Percentiles rank a stretch among this genome's conserved stretches.
These are phyloP conservation scores for Melaleuca alternifolia DNA, from an alignment of 345 rosid genomes.

Conservation along the genomic window DNA sequence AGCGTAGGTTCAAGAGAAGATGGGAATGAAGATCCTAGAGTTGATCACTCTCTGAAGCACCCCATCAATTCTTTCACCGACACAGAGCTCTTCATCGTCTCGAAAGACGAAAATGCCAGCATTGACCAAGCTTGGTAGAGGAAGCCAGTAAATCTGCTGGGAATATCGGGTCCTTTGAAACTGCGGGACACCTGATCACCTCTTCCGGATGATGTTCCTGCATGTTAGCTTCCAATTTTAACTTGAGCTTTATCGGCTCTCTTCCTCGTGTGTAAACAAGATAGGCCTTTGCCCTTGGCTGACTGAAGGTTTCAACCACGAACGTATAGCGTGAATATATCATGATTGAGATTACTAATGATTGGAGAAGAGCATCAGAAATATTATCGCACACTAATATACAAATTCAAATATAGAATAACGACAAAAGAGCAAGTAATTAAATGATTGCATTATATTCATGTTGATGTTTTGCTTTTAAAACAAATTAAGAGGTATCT, in stretches of 20 bases:
- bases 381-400: not conserved
- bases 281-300: not conserved
- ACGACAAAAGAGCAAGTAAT: fast-evolving
- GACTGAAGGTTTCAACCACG: not conserved
- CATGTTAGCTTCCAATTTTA: not conserved
- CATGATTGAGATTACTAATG: not conserved
- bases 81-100: not conserved
- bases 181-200: not conserved
- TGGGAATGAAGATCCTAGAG: not conserved
- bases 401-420: not conserved
- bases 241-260: not conserved
- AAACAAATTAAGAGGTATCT: too few species aligned
- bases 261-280: not conserved
- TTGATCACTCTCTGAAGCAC: not conserved
- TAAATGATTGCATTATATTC: not conserved
- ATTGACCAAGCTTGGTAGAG: not conserved
- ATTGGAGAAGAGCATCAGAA: too few species aligned
- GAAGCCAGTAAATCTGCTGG: not conserved
- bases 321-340: not conserved
- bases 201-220: not conserved
- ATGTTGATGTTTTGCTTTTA: too few species aligned
- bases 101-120: not conserved
- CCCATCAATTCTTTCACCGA: not conserved
- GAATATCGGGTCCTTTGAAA: not conserved
- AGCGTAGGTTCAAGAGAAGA: not conserved